phyloP scores from a whole-genome alignment of 2,329 filamentous ascomycete species.

The Achaetomium macrosporum region DNA sequence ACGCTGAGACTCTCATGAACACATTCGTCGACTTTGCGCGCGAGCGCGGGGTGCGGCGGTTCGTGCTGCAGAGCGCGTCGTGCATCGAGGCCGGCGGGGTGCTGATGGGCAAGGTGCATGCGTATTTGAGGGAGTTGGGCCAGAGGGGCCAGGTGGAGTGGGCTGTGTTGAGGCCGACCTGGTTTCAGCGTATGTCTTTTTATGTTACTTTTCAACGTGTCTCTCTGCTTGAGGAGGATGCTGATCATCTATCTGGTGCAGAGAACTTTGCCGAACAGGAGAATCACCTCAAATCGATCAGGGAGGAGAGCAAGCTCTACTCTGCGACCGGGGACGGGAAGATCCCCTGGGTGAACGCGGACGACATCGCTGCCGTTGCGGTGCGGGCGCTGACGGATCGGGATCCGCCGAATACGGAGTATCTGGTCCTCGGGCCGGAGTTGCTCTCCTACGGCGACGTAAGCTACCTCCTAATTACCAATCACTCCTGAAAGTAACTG shows the following conservation, averaged over 20 bases:
- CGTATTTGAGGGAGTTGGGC: conserved; percentile 35
- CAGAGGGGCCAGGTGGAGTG: conserved; percentile 34
- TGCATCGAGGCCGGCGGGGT: conserved; percentile 32
- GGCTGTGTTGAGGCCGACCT: conserved; percentile 40
- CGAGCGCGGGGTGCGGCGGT: conserved; percentile 33
- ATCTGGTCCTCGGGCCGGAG: conserved; percentile 33
- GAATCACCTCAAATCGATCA: conserved; percentile 29
- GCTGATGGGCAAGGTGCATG: conserved; percentile 33
- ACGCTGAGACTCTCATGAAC: conserved; percentile 32
- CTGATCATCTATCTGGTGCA: conserved; percentile 16
- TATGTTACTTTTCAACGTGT: background rate
- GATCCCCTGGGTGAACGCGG: conserved; percentile 41
- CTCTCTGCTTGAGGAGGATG: background rate
- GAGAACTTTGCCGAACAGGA: conserved; percentile 39
- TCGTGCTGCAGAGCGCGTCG: conserved; percentile 40
- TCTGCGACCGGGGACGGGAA: conserved; percentile 39
- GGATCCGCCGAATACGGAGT: conserved; percentile 37
- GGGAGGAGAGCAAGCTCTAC: conserved; percentile 36
- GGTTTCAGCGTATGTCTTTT: conserved; percentile 39
- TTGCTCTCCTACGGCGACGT: conserved; percentile 33
- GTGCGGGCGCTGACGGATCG: conserved; percentile 35
- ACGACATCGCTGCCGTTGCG: conserved; percentile 43
- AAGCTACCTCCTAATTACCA: conserved; percentile 6
- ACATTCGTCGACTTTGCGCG: conserved; percentile 39
- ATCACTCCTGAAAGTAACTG: background rate